These are phyloP conservation scores for Scleromitrula shiraiana DNA, from an alignment of 2,329 filamentous ascomycete genomes.

Conservation along the genomic window DNA sequence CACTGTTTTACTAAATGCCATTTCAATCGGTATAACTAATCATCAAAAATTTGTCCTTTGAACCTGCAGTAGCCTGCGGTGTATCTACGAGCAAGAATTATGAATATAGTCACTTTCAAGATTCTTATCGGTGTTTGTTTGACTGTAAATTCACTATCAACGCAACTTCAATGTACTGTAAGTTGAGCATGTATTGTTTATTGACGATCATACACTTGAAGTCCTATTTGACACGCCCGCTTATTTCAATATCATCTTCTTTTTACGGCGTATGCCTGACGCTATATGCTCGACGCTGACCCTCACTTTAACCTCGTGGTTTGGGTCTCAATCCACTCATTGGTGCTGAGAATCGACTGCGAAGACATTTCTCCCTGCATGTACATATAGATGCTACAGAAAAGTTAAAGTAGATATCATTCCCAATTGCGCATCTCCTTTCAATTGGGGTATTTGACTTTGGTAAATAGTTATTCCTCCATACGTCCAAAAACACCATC, in stretches of 20 bases:
- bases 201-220: background rate
- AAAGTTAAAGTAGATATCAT: constrained; percentile 17
- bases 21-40: no score
- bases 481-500: constrained; percentile 93
- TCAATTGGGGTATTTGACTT: constrained; percentile 1
- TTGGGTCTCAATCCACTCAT: constrained; percentile 48
- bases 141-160: background rate
- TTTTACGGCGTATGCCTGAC: background rate
- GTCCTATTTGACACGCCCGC: background rate
- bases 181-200: background rate
- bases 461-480: constrained; percentile 60
- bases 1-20: no score
- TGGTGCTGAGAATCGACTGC: constrained; percentile 58
- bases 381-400: constrained; percentile 22
- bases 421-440: background rate
- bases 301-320: constrained; percentile 67
- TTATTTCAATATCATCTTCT: background rate
- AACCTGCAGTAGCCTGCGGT: no score
- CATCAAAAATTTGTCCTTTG: no score
- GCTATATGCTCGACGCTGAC: constrained; percentile 38
- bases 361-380: constrained; percentile 40
- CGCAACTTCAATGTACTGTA: background rate
- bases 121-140: background rate
- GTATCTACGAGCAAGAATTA: no score
- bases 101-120: background rate